Evolutionary conservation across 352 stramenopile species (phyloP), one percentile per base, ranked within the genome.

Genomic region (Thalassiosira gravida): DNA sequence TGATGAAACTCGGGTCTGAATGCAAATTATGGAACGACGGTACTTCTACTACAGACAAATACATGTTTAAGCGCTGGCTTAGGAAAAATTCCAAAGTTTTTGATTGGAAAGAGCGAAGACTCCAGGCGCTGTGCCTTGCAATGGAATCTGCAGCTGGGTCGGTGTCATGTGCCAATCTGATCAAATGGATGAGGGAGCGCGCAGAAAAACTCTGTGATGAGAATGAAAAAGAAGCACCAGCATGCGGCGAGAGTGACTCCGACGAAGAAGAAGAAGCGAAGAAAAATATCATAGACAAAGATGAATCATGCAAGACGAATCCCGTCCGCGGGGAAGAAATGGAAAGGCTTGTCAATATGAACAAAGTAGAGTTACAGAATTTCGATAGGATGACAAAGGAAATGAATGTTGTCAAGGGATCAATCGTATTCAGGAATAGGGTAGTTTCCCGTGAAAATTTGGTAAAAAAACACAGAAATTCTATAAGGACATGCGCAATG

Each of bases 1-100:
- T 94, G 87, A 67, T 93, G 30, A 83, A 69, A 57, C 86, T 94
- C 27, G 89, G 89, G 2, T 86, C 83, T 56, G 89, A 92, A 80
- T 93, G 87, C 39, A 77, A 82, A 16, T 66, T 87, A 61, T 93
- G 87, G 85, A 92, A 90, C 64, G 55, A 82, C n/a, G 72, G 76
- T 7, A 62, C 72, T 44, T 67, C 67, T 52, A 78, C 20, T 25
- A 86, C 87, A 42, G 56, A 85, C 16, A 92, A 90, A 58, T 89
- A 91, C 42, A 92, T 90, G 85, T 90, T 91, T 44, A 83, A 87
- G 22, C 49, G 87, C 46, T 94, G 89, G 89, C 66, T 94, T 29
- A 74, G 82, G 56, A 92, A 93, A 55, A 80, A 89, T 75, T 87
- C 87, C 20, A 75, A 73, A 27, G 73, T 52, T 14, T 94, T 94